Percentiles rank a stretch among this genome's conserved stretches.
These are phyloP conservation scores for Termitomyces heimii DNA, from an alignment of 768 basidiomycete genomes.

Conservation along the genomic window DNA sequence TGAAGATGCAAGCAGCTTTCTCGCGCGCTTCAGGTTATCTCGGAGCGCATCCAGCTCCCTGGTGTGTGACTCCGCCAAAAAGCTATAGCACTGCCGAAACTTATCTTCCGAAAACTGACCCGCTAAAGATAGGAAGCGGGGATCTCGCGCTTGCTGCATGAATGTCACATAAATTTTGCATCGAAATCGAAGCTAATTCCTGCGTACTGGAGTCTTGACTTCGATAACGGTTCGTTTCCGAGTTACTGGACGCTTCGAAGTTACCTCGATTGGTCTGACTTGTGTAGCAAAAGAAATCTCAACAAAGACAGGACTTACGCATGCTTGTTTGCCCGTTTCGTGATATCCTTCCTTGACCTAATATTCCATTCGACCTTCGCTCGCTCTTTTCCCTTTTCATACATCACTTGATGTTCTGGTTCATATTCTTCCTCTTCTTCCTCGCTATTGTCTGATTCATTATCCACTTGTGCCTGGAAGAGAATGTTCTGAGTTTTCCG, in stretches of 20 bases:
- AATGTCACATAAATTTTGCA: background rate
- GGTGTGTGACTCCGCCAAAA: conserved; percentile 61
- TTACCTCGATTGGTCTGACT: conserved; percentile 69
- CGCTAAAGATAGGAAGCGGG: conserved; percentile 72
- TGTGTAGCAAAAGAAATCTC: background rate
- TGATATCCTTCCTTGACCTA: conserved; percentile 37
- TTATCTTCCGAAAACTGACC: conserved; percentile 62
- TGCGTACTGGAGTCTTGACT: conserved; percentile 53
- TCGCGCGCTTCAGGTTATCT: conserved; percentile 62
- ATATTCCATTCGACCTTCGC: conserved; percentile 36
- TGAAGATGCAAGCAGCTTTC: conserved; percentile 54
- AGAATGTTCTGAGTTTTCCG: conserved; percentile 60
- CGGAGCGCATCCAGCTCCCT: conserved; percentile 61
- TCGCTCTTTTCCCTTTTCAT: conserved; percentile 16
- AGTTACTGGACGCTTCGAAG: conserved; percentile 81
- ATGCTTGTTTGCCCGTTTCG: conserved; percentile 73
- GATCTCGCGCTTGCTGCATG: conserved; percentile 72
- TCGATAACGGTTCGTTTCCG: conserved; percentile 68
- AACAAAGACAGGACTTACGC: conserved; percentile 52
- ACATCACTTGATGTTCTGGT: background rate
- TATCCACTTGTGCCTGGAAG: conserved; percentile 31
- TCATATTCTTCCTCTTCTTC: conserved; percentile 10
- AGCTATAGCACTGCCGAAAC: conserved; percentile 68
- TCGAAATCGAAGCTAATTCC: background rate
- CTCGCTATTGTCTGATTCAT: conserved; percentile 13